Evolutionary conservation across 1,284 basidiomycete genomes (phyloP), one percentile per base, ranked within the genome.

Genomic region (Thelephora terrestris): DNA sequence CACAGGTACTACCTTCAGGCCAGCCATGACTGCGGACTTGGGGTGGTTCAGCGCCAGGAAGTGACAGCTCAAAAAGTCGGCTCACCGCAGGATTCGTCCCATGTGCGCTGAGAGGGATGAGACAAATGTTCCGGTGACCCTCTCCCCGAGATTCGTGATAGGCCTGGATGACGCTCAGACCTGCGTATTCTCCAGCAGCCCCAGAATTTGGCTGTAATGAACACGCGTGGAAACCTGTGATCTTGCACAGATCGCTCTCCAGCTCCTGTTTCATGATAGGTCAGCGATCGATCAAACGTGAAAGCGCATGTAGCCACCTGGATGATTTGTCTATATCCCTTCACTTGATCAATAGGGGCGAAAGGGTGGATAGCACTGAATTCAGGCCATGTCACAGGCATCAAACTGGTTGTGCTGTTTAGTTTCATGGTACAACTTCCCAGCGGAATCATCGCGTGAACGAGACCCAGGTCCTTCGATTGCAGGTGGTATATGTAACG

Each of bases 161-260:
- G 7, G 93, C 94, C 46, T 87, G 79, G 62, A 99, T 98, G 54
- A 97, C 87, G 47, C 80, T 86, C 32, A 99, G 77, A 24, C 95
- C 95, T 34, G 95, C 81, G 61, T 94, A 99, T 70, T 99, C 95
- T 40, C 95, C 95, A 47, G 86, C 91, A 12, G 95, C 95, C 51
- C 95, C 95, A 21, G 94, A 98, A 69, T 99, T 99, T 48, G 95
- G 95, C 66, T 99, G 95, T 29, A 99, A 74, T 4, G 92, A 95
- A 54, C 93, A 92, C 16, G 92, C 84, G 53, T 91, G 80, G 71
- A 98, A 97, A 23, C 95, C 95, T 14, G 95, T 99, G 55, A 98
- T 91, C 59, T 79, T 85, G 73, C 91, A 92, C 3, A 99, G 74
- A 68, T 98, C 92, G 16, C 74, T 68, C 64, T 95, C 91, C 46